Evolutionary conservation across 106 monocot species (phyloP).

Genomic region (Dactylorhiza incarnata): DNA sequence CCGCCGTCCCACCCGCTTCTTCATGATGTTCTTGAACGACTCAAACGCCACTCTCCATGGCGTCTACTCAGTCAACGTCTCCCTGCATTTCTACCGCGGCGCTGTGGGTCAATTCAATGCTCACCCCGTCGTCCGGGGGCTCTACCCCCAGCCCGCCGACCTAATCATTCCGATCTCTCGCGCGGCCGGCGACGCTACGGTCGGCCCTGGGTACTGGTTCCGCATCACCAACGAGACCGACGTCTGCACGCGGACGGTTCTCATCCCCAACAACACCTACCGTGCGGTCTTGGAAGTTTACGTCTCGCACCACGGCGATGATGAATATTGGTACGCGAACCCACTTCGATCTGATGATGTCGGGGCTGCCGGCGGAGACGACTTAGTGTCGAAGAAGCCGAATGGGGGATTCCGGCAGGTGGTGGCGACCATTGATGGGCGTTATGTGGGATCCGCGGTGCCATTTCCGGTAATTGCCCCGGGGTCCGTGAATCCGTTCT

Average conservation of each 20-base stretch:
- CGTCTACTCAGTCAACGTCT: slow-evolving; percentile 33
- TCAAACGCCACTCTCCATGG: slow-evolving; percentile 27
- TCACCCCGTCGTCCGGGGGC: slow-evolving; percentile 9
- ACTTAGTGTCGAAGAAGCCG: slow-evolving; percentile 6
- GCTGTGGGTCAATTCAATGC: not conserved
- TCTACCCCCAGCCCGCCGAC: slow-evolving; percentile 34
- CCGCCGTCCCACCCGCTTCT: slow-evolving; percentile 10
- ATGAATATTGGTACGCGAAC: slow-evolving; percentile 44
- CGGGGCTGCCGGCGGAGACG: not conserved
- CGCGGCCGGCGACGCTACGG: not conserved
- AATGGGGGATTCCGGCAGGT: slow-evolving; percentile 45
- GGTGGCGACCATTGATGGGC: slow-evolving; percentile 21
- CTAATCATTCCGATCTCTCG: slow-evolving; percentile 36
- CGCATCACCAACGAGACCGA: slow-evolving; percentile 20
- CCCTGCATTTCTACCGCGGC: slow-evolving; percentile 37
- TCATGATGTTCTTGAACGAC: slow-evolving; percentile 21
- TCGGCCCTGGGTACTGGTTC: slow-evolving; percentile 34
- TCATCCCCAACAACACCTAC: slow-evolving; percentile 25
- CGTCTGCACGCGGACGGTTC: slow-evolving; percentile 17
- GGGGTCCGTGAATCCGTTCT: slow-evolving; percentile 33
- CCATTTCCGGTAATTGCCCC: slow-evolving; percentile 42
- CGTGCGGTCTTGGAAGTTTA: slow-evolving; percentile 21
- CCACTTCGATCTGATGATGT: slow-evolving; percentile 17
- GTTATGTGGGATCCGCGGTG: slow-evolving; percentile 22
- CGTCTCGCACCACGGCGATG: slow-evolving; percentile 18